Evolutionary conservation across 345 rosid species (phyloP), one percentile per base, ranked within the genome.

Genomic region (Salix viminalis): DNA sequence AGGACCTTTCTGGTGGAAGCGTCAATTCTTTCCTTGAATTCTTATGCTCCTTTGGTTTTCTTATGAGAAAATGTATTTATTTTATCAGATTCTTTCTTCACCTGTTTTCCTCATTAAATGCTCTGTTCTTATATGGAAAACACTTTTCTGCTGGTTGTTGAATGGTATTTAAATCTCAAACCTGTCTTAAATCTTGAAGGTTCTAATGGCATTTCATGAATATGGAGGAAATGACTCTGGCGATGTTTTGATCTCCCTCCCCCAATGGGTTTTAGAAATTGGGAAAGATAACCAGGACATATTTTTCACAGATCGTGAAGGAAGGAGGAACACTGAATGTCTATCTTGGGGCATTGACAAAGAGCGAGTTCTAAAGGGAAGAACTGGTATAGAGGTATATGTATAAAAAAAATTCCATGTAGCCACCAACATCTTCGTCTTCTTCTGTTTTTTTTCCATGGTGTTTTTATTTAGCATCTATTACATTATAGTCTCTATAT

Each of bases 191-290:
- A 70, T 78, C 78, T 39, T 88, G 89, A 85, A 95, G 99, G 97
- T 92, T 79, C 94, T 90, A 72, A 85, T 95, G 97, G 97, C 96
- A 76, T 94, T 92, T 88, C 97, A 94, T 79, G 98, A 94, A 76
- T 88, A 81, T 86, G 92, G 92, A 83, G 89, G 88, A 83, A 86
- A 79, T 73, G 89, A 86, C 74, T 75, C 97, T 56, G 83, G 81
- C 75, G 86, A 84, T 44, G 79, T 79, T 60, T 73, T 87, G 74
- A 86, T 89, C 81, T 77, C 94, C n/a, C 89, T 94, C 68, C 97
- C 98, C n/a, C 94, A 89, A 13, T 94, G 98, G 98, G 85, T 94
- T 83, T 75, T 92, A 82, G 97, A 92, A 76, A 88, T 92, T 74
- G 98, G 97, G 37, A 94, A 91, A 90, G 90, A 87, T 62, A 92